Evolutionary conservation across 805 yeast species (phyloP).

Genomic region (Ogataea degrootiae): DNA sequence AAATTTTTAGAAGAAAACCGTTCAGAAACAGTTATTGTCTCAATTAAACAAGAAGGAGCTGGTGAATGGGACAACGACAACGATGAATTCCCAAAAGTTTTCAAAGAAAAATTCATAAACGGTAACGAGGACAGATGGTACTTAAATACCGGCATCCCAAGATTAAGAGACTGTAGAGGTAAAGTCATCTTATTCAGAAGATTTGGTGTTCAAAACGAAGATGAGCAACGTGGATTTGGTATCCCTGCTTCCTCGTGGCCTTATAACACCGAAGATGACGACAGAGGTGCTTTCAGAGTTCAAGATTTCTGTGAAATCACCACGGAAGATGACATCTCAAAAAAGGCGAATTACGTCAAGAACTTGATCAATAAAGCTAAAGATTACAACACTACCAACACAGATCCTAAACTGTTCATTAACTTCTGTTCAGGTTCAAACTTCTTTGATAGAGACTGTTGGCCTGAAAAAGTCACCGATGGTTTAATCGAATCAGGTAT

Average conservation of each 20-base stretch:
- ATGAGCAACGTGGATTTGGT: constrained; percentile 42
- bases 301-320: constrained; percentile 73
- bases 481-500: constrained; percentile 42
- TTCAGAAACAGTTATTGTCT: constrained; percentile 60
- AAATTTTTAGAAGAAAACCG: constrained; percentile 46
- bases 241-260: constrained; percentile 65
- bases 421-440: constrained; percentile 74
- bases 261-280: constrained; percentile 63
- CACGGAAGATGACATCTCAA: constrained; percentile 45
- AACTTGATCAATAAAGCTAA: constrained; percentile 49
- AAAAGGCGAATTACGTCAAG: constrained; percentile 54
- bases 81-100: constrained; percentile 60
- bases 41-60: constrained; percentile 71
- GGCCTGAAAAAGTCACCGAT: constrained; percentile 67
- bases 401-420: constrained; percentile 54
- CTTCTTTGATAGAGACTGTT: constrained; percentile 63
- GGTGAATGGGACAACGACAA: constrained; percentile 56
- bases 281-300: constrained; percentile 55
- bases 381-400: constrained; percentile 40
- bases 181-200: constrained; percentile 64
- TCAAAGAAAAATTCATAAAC: constrained; percentile 54
- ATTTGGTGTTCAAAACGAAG: constrained; percentile 55
- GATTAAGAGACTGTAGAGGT: constrained; percentile 59
- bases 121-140: constrained; percentile 55
- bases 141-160: constrained; percentile 52